Conservation (phyloP, 2,329 filamentous ascomycete genomes). For the Colletotrichum abscissum region DNA sequence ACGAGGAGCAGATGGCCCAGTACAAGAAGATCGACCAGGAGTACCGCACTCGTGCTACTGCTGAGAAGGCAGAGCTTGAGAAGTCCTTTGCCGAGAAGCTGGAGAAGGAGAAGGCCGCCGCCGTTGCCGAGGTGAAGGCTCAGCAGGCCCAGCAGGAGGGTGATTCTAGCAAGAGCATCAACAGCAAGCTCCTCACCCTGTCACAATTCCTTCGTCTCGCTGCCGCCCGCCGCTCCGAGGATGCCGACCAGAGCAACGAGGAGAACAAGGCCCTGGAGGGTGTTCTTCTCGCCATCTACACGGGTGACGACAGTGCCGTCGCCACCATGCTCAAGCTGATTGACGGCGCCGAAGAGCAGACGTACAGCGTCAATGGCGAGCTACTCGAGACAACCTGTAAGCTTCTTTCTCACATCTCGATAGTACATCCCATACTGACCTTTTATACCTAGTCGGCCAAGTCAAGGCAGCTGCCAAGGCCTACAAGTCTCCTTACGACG, state of each 20-base stretch:
- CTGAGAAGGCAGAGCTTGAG: slow-evolving; percentile 70
- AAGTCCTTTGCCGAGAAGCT: slow-evolving; percentile 63
- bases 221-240: slow-evolving; percentile 79
- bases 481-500: slow-evolving; percentile 58
- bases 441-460: slow-evolving; percentile 59
- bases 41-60: slow-evolving; percentile 69
- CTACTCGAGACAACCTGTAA: slow-evolving; percentile 78
- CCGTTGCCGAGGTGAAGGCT: slow-evolving; percentile 64
- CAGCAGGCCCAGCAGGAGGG: slow-evolving; percentile 64
- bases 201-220: slow-evolving; percentile 86
- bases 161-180: slow-evolving; percentile 66
- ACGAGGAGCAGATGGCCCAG: slow-evolving; percentile 79
- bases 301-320: slow-evolving; percentile 80
- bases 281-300: slow-evolving; percentile 81
- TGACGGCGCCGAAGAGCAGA: slow-evolving; percentile 75
- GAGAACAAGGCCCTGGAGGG: slow-evolving; percentile 87
- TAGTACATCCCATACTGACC: slow-evolving; percentile 38
- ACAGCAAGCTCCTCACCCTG: slow-evolving; percentile 74
- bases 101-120: slow-evolving; percentile 66
- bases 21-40: slow-evolving; percentile 82
- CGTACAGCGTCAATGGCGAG: slow-evolving; percentile 73
- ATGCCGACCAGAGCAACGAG: slow-evolving; percentile 71
- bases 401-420: slow-evolving; percentile 43
- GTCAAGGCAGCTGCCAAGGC: slow-evolving; percentile 67
- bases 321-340: slow-evolving; percentile 82